Evolutionary conservation across 2,329 filamentous ascomycete genomes (phyloP).

Genomic region (Aureobasidium lini): DNA sequence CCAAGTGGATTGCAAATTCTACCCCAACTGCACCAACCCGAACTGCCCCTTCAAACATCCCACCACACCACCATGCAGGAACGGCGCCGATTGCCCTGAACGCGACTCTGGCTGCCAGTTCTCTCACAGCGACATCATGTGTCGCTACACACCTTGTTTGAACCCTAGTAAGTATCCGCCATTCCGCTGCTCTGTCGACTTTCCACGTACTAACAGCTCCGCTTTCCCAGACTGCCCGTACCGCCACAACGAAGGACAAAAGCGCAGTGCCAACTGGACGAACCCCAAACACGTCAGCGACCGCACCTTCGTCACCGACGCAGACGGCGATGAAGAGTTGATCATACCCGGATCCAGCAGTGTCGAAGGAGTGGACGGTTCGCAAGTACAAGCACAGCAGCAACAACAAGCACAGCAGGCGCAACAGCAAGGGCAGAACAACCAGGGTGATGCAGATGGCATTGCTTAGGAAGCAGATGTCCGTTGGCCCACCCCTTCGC

Average conservation of each 20-base stretch:
- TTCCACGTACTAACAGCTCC: not conserved
- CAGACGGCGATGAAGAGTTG: slow-evolving; percentile 25
- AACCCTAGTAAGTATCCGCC: slow-evolving; percentile 51
- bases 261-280: slow-evolving; percentile 47
- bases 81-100: slow-evolving; percentile 75
- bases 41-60: slow-evolving; percentile 87
- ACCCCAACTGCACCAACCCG: slow-evolving; percentile 80
- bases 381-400: not conserved
- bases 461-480: slow-evolving; percentile 17
- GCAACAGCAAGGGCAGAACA: not conserved
- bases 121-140: slow-evolving; percentile 74
- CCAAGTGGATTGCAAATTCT: slow-evolving; percentile 84
- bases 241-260: slow-evolving; percentile 85
- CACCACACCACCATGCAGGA: slow-evolving; percentile 77
- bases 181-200: not conserved
- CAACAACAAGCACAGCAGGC: not conserved
- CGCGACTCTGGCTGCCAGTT: slow-evolving; percentile 65
- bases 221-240: slow-evolving; percentile 56
- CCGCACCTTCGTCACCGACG: slow-evolving; percentile 15
- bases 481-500: slow-evolving; percentile 1
- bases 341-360: slow-evolving; percentile 24
- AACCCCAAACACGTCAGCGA: slow-evolving; percentile 55
- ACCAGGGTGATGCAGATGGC: slow-evolving; percentile 8
- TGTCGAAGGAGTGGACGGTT: not conserved
- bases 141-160: slow-evolving; percentile 85